Evolutionary conservation across 2,329 filamentous ascomycete species (phyloP).

Genomic region (Sordariomycetes sp.): DNA sequence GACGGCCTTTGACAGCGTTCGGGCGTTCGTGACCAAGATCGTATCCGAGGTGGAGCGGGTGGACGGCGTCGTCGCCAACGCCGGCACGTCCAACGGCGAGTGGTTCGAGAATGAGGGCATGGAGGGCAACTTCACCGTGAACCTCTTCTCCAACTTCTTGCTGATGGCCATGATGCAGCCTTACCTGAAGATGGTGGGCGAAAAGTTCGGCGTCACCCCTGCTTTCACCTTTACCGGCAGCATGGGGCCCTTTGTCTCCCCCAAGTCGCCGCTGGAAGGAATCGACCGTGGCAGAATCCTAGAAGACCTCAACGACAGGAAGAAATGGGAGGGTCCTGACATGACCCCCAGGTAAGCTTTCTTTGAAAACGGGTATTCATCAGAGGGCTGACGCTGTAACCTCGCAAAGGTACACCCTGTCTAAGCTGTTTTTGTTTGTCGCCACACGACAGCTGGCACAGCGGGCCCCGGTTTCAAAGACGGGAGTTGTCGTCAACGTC

Average conservation of each 20-base stretch:
- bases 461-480: slow-evolving; percentile 12
- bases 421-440: slow-evolving; percentile 16
- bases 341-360: background rate
- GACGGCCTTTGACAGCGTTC: slow-evolving; percentile 22
- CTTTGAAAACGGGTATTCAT: too few relatives aligned
- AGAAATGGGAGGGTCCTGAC: background rate
- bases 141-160: slow-evolving; percentile 25
- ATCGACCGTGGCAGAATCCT: background rate
- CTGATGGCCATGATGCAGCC: slow-evolving; percentile 33
- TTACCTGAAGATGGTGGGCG: slow-evolving; percentile 24
- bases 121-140: slow-evolving; percentile 2
- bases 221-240: slow-evolving; percentile 20
- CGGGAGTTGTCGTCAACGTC: slow-evolving; percentile 19
- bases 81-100: background rate
- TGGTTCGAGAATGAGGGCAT: slow-evolving; percentile 2
- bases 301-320: slow-evolving; percentile 1
- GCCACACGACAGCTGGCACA: slow-evolving; percentile 16
- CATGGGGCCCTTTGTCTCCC: background rate
- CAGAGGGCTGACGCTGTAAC: too few relatives aligned
- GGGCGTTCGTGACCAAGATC: slow-evolving; percentile 22
- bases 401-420: slow-evolving; percentile 13
- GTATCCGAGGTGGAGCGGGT: slow-evolving; percentile 23
- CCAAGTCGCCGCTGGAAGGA: background rate
- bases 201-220: slow-evolving; percentile 20
- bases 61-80: slow-evolving; percentile 2